Evolutionary conservation across 768 basidiomycete species (phyloP).

Genomic region (Strobilomyces confusus): DNA sequence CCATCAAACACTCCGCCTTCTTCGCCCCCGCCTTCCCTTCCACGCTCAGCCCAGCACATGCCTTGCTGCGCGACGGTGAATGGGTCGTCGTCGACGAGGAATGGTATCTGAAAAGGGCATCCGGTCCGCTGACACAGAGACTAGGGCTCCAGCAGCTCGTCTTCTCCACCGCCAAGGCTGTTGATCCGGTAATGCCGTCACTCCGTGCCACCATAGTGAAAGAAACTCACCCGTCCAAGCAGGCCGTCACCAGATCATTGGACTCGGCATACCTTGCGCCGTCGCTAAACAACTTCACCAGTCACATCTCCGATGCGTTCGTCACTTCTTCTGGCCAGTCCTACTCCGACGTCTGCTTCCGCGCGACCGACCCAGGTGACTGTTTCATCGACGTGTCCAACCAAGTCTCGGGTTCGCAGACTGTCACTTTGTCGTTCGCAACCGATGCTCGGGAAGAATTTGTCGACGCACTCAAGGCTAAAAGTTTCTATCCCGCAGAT

Average conservation of each 20-base stretch:
- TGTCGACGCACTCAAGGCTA: slow-evolving; percentile 35
- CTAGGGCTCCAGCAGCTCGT: slow-evolving; percentile 76
- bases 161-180: slow-evolving; percentile 36
- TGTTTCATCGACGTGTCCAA: slow-evolving; percentile 41
- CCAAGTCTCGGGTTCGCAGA: slow-evolving; percentile 34
- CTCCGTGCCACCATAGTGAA: neutral
- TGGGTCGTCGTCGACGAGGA: slow-evolving; percentile 63
- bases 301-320: slow-evolving; percentile 42
- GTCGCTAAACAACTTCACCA: slow-evolving; percentile 46
- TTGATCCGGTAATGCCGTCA: slow-evolving; percentile 32
- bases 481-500: slow-evolving; percentile 30
- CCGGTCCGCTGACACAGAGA: slow-evolving; percentile 30
- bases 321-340: slow-evolving; percentile 40
- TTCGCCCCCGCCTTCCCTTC: slow-evolving; percentile 53
- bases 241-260: slow-evolving; percentile 31
- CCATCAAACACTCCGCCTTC: slow-evolving; percentile 85
- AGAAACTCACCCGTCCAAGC: neutral
- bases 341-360: slow-evolving; percentile 54
- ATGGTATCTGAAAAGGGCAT: slow-evolving; percentile 39
- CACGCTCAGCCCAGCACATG: slow-evolving; percentile 52
- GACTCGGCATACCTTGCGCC: slow-evolving; percentile 41
- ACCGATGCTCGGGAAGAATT: slow-evolving; percentile 51
- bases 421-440: slow-evolving; percentile 49
- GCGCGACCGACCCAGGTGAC: slow-evolving; percentile 21
- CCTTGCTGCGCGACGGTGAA: slow-evolving; percentile 47